Evolutionary conservation across 163 green algal species (phyloP), one percentile per base, ranked within the genome.

Genomic region (Scenedesmus sp.): DNA sequence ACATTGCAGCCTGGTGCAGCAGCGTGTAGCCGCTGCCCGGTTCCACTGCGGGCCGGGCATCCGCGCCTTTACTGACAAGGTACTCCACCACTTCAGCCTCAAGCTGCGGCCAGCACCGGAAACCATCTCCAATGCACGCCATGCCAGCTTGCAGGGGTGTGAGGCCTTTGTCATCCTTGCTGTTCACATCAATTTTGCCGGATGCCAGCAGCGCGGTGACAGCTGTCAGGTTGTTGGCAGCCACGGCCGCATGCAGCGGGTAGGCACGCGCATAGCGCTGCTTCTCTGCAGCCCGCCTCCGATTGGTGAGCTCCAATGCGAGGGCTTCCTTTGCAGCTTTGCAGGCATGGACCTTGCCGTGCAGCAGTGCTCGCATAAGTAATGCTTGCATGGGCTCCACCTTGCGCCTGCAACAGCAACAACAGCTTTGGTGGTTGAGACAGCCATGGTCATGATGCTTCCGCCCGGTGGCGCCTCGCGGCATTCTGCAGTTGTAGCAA

Each of bases 191-290:
- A 16, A 52, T 18, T 16, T 76, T 76, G 23, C 83, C 83, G 9
- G 23, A 59, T 34, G 57, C 10, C 9, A 88, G 15, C 20, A 88
- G 15, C 83, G 13, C 20, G 0, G 26, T 18, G 4, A 88, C 56
- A n/a, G 83, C n/a, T 23, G 83, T 55, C 10, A 88, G 55, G 59
- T 88, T 55, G n/a, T 88, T 88, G 55, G 12, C 12, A 16, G 83
- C 16, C 15, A 88, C 83, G 46, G 83, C 83, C 13, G 76, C 83
- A 77, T 88, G 83, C 83, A 88, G 83, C 5, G 83, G 83, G 83
- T 77, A 88, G 1, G 76, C 46, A 15, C 12, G 8, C 16, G 8
- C 34, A 15, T 88, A 87, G 8, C 34, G n/a, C 20, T 82, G 10
- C 54, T 82, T 4, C 74, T 82, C 8, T 55, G 23, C 74, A 13